Conservation (phyloP, 192 early-diverging fungal genomes). For the Backusella liffmaniae region DNA sequence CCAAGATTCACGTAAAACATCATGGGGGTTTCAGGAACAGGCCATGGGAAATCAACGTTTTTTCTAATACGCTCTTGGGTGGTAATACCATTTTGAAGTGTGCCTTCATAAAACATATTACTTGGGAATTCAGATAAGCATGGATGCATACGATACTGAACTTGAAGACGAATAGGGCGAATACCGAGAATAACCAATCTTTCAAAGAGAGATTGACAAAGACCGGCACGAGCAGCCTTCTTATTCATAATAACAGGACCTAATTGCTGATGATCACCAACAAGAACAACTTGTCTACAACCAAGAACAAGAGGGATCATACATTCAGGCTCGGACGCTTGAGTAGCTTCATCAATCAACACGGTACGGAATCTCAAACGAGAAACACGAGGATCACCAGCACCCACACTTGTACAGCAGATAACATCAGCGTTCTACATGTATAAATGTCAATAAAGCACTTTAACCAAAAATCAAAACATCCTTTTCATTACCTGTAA, state of each 20-base stretch:
- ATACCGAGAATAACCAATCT: constrained; percentile 89
- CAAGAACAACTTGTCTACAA: constrained; percentile 92
- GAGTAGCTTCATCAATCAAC: constrained; percentile 96
- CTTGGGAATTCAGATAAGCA: constrained; percentile 98
- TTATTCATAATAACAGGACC: constrained; percentile 99
- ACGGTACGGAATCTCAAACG: constrained; percentile 92
- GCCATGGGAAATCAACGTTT: constrained; percentile 96
- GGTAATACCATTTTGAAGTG: constrained; percentile 96
- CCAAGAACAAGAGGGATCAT: constrained; percentile 98
- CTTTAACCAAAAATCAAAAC: background rate
- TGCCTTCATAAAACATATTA: constrained; percentile 99
- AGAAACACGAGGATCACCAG: constrained; percentile 90
- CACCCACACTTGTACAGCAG: constrained; percentile 95
- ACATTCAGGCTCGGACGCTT: constrained; percentile 95
- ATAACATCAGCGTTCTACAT: constrained; percentile 92
- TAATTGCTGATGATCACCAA: constrained; percentile 99
- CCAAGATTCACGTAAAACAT: constrained; percentile 93
- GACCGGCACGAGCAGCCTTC: constrained; percentile 89
- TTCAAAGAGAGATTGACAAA: constrained; percentile 97
- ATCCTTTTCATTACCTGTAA: constrained; percentile 51
- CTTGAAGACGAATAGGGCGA: constrained; percentile 92
- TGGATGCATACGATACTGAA: constrained; percentile 99
- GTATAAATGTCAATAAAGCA: background rate
- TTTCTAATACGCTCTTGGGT: constrained; percentile 85
- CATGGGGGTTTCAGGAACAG: constrained; percentile 89